Conservation (phyloP, 2,329 filamentous ascomycete genomes). For the Cytospora piceae region DNA sequence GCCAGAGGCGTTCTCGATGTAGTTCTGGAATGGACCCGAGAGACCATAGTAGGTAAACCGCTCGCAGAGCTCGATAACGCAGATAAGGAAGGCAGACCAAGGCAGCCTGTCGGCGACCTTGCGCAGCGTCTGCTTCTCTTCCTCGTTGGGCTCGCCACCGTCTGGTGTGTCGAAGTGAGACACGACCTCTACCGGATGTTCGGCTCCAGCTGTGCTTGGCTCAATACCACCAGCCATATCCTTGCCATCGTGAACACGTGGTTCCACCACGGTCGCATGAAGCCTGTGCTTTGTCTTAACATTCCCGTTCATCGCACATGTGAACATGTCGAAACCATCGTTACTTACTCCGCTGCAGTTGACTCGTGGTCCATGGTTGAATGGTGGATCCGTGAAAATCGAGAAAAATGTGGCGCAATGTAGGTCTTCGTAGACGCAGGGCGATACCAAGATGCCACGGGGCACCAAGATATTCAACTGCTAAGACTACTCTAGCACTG, state of each 20-base stretch:
- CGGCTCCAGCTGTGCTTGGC: not conserved
- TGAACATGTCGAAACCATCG: not conserved
- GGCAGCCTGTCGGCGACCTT: slow-evolving; percentile 29
- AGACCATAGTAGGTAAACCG: slow-evolving; percentile 31
- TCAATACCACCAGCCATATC: slow-evolving; percentile 29
- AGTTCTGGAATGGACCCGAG: slow-evolving; percentile 29
- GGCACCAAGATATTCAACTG: not conserved
- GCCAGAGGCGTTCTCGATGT: slow-evolving; percentile 22
- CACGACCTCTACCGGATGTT: not conserved
- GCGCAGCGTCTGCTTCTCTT: slow-evolving; percentile 27
- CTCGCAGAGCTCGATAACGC: slow-evolving; percentile 28
- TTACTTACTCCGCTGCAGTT: slow-evolving; percentile 25
- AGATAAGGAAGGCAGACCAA: slow-evolving; percentile 30
- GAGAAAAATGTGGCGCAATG: not conserved
- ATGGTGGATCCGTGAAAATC: slow-evolving; percentile 8
- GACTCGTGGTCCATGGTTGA: slow-evolving; percentile 28
- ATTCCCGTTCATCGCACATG: not conserved
- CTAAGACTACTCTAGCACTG: not conserved
- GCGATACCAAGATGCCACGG: not conserved
- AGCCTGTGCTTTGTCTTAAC: slow-evolving; percentile 5
- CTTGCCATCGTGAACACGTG: slow-evolving; percentile 20
- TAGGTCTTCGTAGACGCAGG: not conserved
- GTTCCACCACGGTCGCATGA: slow-evolving; percentile 25
- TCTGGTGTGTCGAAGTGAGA: slow-evolving; percentile 17
- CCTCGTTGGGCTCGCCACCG: slow-evolving; percentile 26